Conservation (phyloP, 140 eudicot genomes). For the Anethum foeniculum region DNA sequence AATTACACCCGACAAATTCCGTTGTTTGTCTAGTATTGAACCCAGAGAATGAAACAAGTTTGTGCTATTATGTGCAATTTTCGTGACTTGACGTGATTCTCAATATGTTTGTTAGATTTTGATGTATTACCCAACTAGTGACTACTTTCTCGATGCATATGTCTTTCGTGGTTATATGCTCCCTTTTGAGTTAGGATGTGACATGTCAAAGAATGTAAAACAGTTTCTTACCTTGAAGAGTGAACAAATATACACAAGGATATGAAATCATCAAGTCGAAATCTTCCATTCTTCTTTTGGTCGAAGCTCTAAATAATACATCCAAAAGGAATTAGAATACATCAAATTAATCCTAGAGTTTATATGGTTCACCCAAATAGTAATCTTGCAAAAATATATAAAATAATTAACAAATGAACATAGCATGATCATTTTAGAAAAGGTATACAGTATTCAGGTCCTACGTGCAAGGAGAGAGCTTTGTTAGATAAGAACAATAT, state of each 20-base stretch:
- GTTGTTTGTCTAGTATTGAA: background rate
- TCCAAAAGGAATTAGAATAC: background rate
- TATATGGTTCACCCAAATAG: background rate
- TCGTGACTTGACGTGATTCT: background rate
- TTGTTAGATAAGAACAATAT: background rate
- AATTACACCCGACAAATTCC: background rate
- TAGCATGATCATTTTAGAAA: background rate
- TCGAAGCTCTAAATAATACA: conserved; percentile 64
- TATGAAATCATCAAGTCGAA: conserved; percentile 75
- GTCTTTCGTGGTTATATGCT: background rate
- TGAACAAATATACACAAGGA: conserved; percentile 85
- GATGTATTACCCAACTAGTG: background rate
- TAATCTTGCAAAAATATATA: background rate
- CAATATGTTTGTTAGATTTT: background rate
- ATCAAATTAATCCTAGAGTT: background rate
- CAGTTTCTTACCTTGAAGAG: conserved; percentile 56
- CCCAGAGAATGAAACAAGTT: background rate
- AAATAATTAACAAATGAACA: background rate
- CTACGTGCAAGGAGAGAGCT: background rate
- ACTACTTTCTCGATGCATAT: background rate
- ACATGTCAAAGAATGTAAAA: background rate
- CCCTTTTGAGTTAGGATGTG: background rate
- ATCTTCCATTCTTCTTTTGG: conserved; percentile 60
- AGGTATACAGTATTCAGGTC: background rate
- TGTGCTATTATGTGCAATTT: background rate